These are phyloP conservation scores for Cryphonectria japonica DNA, from an alignment of 2,329 filamentous ascomycete genomes.

Conservation along the genomic window DNA sequence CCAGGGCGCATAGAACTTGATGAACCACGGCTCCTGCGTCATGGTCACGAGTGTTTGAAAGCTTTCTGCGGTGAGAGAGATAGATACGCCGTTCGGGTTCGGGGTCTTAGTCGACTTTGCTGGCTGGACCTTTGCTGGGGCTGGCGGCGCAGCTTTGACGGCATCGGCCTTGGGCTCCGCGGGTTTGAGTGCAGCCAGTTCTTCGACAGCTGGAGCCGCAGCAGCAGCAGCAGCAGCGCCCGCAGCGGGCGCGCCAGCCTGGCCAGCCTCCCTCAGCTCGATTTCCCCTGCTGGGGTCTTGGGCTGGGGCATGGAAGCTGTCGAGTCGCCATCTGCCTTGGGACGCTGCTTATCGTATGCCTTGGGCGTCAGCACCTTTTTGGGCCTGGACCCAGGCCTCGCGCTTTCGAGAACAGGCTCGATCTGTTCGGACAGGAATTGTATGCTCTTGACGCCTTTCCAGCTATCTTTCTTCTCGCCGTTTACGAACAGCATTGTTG, in stretches of 20 bases:
- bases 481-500: conserved; percentile 78
- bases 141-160: conserved; percentile 35
- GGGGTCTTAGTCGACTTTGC: conserved; percentile 60
- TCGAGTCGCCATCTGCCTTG: conserved; percentile 22
- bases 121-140: conserved; percentile 44
- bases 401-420: conserved; percentile 78
- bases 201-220: conserved; percentile 18
- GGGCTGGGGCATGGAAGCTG: conserved; percentile 23
- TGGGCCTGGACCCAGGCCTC: conserved; percentile 78
- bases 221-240: neutral
- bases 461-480: conserved; percentile 68
- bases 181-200: conserved; percentile 25
- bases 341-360: conserved; percentile 60
- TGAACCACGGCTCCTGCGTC: conserved; percentile 91
- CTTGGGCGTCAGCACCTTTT: conserved; percentile 69
- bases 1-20: conserved; percentile 99
- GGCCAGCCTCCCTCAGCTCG: conserved; percentile 37
- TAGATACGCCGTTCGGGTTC: conserved; percentile 76
- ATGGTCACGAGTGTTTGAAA: conserved; percentile 87
- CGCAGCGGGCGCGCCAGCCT: conserved; percentile 31
- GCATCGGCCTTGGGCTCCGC: conserved; percentile 35
- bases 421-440: conserved; percentile 68
- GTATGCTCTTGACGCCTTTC: conserved; percentile 69
- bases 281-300: conserved; percentile 33
- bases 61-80: conserved; percentile 77